Percentiles rank a stretch among this genome's conserved stretches.
Conservation (phyloP, 2,329 filamentous ascomycete genomes). For the Blastomyces percursus region DNA sequence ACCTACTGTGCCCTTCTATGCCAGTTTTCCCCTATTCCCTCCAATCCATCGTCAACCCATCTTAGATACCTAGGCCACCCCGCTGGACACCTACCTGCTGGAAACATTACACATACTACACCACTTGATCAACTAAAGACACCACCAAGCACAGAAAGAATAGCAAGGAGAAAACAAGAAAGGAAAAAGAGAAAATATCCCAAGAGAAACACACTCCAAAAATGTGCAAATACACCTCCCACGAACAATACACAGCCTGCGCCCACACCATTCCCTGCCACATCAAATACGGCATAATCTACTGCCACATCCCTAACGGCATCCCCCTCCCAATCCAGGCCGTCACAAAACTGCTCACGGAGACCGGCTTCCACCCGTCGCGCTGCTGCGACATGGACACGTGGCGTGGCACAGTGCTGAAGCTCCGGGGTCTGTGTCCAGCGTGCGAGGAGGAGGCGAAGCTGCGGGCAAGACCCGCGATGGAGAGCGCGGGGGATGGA, state of each 20-base stretch:
- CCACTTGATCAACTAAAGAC: not conserved
- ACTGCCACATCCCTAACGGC: conserved; percentile 13
- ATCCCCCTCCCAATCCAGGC: conserved; percentile 10
- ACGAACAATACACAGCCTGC: conserved; percentile 11
- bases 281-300: conserved; percentile 11
- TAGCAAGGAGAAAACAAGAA: no score
- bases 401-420: conserved; percentile 5
- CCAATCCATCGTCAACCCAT: not conserved
- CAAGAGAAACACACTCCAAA: not conserved
- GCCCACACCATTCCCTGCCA: conserved; percentile 9
- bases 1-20: no score
- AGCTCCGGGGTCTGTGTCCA: conserved; percentile 5
- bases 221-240: conserved; percentile 12
- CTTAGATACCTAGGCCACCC: no score
- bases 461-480: not conserved
- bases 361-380: not conserved
- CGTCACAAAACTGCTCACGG: not conserved
- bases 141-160: no score
- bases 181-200: no score
- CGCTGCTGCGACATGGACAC: conserved; percentile 11
- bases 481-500: not conserved
- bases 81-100: not conserved
- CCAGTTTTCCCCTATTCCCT: not conserved
- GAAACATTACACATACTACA: not conserved
- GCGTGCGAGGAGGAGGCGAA: conserved; percentile 6